phyloP scores from a whole-genome alignment of 1,284 basidiomycete genomes.

The Ganoderma sinense region DNA sequence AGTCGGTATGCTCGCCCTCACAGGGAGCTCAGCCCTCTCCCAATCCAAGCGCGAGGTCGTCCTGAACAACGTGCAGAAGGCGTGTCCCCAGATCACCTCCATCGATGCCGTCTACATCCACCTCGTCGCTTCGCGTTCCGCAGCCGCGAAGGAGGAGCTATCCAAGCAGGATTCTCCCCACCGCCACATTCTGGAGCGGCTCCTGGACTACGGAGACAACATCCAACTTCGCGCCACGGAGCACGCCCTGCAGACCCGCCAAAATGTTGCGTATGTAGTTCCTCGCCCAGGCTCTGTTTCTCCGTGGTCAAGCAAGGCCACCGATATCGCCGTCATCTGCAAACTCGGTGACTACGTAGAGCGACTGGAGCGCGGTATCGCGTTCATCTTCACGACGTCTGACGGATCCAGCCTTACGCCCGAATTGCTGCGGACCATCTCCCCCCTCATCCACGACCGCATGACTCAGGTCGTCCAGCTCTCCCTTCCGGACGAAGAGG shows the following conservation, averaged over 20 bases:
- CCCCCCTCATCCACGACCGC: constrained; percentile 87
- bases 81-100: constrained; percentile 62
- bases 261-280: constrained; percentile 73
- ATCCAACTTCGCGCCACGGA: constrained; percentile 57
- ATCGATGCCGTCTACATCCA: constrained; percentile 91
- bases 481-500: constrained; percentile 62
- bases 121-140: constrained; percentile 74
- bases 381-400: constrained; percentile 71
- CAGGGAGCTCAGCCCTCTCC: constrained; percentile 79
- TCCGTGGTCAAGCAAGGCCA: constrained; percentile 98
- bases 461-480: constrained; percentile 90
- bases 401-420: constrained; percentile 49
- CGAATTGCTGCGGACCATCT: constrained; percentile 55
- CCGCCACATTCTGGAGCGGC: constrained; percentile 68
- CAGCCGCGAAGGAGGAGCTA: constrained; percentile 58
- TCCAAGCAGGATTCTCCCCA: constrained; percentile 51
- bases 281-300: constrained; percentile 87
- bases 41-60: constrained; percentile 75
- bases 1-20: constrained; percentile 65
- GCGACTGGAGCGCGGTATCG: constrained; percentile 87
- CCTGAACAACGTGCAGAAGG: constrained; percentile 67
- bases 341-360: constrained; percentile 75
- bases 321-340: constrained; percentile 93
- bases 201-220: constrained; percentile 92
- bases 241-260: constrained; percentile 46